Base-by-base conservation (phyloP, 345 rosid genomes). In the Corymbia maculata region DNA sequence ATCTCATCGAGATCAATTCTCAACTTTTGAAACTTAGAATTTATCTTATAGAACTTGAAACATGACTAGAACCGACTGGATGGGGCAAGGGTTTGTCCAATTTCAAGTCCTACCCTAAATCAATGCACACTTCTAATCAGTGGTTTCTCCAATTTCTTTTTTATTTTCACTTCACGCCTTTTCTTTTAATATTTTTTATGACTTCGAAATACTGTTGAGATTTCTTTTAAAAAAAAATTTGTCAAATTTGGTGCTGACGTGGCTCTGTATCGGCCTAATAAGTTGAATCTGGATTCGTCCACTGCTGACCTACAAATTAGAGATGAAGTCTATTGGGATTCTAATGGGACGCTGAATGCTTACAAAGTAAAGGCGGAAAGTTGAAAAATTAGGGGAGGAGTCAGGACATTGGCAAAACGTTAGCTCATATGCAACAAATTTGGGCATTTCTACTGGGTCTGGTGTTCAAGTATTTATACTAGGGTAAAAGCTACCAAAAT, bases 11-110 rank as follows among this genome's bases (percentile, higher is more conserved):
- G 14, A 59, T 59, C 1, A 2, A 3, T 59, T 59, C 14, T 13
- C 6, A 55, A 0, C 24, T 26, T 59, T 59, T 24, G 2, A 26
- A 59, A 59, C 30, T 26, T 59, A 13, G 11, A 59, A 59, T 30
- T 14, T 22, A 22, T 9, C 21, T 55, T 22, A 55, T 55, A 55
- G 61, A 55, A 28, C 61, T 55, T 55, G 26, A 55, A 55, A 55
- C 61, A 26, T 21, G 8, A 55, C 0, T 22, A 8, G 61, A 9
- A 55, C 2, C 4, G 0, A 0, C 0, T 0, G 0, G 2, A 12
- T 4, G 42, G 42, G 42, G 42, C 2, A 36, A 55, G 28, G 13
- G 61, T 55, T 0, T 5, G 22, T 55, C 2, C 0, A 11, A 55
- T 55, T 55, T 55, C 26, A 55, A 55, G 61, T 28, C 22, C 28